Base-by-base conservation (phyloP, 2,329 filamentous ascomycete species). In the Colletotrichum zoysiae region DNA sequence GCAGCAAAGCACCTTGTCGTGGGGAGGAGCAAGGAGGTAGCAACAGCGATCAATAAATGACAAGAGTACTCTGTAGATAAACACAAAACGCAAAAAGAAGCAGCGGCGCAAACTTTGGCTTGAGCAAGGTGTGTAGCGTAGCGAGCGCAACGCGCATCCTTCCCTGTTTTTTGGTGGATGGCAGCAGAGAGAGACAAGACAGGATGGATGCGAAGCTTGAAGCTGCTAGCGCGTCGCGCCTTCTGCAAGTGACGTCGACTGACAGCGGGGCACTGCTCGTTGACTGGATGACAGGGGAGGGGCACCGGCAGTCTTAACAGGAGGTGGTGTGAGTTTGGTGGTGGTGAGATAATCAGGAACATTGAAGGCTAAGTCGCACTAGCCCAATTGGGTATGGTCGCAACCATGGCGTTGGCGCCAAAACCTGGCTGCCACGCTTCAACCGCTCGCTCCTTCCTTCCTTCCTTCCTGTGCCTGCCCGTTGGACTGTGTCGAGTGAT, bases 191-290 rank as follows among this genome's bases (percentile, higher is more conserved):
- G 44, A 26, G 11, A 1, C 42, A 14, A 3, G 23, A 30, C 38
- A 38, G 30, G 30, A 26, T 6, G 30, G 30, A 26, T 6, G 42
- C 46, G 42, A 58, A 38, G 62, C 48, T 38, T 33, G 58, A 59
- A 55, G 58, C 65, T 67, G 57, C n/a, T 53, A 55, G 56, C 53
- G 33, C 65, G 5, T 20, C 11, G 38, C n/a, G 56, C n/a, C 51
- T 53, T 40, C 50, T 63, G 64, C 35, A 30, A 46, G 69, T 71
- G 69, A 71, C 69, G 69, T 71, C 65, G 65, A 59, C 51, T 26
- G n/a, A 18, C 65, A 68, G 69, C 65, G 57, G 57, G 67, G 63
- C 46, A 35, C 18, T 23, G 18, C 9, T 42, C 4, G 53, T 30
- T 30, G 30, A 30, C 30, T 50, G 44, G 44, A 63, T 18, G 26